A percentile compares a stretch with the other conserved stretches of the same genome.
phyloP scores from a whole-genome alignment of 805 yeast genomes.

The Yarrowia phangngaensis region DNA sequence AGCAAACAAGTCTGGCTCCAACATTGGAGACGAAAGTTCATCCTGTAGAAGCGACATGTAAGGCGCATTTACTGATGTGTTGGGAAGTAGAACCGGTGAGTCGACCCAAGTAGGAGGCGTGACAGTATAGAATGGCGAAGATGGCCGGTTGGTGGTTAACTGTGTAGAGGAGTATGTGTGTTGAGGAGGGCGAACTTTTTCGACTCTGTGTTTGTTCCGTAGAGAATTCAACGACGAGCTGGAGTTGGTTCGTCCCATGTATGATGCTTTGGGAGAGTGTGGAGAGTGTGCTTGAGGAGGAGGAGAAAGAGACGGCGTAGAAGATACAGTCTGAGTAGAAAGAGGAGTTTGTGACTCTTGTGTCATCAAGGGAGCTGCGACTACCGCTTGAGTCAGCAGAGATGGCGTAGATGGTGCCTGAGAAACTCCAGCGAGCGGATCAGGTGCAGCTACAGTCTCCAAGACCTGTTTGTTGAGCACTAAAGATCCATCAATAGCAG shows the following conservation, averaged over 20 bases:
- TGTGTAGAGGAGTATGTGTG: not conserved
- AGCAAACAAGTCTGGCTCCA: constrained; percentile 20
- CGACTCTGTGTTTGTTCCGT: constrained; percentile 21
- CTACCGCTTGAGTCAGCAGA: too few species aligned
- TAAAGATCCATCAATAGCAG: constrained; percentile 30
- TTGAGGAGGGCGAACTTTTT: constrained; percentile 17
- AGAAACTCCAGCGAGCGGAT: not conserved
- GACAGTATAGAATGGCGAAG: constrained; percentile 17
- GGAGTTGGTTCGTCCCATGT: constrained; percentile 18
- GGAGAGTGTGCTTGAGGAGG: constrained; percentile 18
- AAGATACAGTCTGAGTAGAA: too few species aligned
- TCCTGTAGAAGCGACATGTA: constrained; percentile 15
- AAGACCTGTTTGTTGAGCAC: constrained; percentile 7
- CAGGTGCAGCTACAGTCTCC: not conserved
- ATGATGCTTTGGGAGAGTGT: constrained; percentile 12
- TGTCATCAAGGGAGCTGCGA: too few species aligned
- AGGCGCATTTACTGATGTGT: constrained; percentile 4
- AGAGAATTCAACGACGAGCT: constrained; percentile 12
- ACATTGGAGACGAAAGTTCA: constrained; percentile 19
- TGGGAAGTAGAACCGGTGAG: constrained; percentile 15
- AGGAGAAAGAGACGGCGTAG: constrained; percentile 12
- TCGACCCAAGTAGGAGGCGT: constrained; percentile 23
- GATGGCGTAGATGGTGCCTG: too few species aligned
- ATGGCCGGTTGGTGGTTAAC: constrained; percentile 19
- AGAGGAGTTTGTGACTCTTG: too few species aligned